These are phyloP conservation scores for Chenopodium berlandieri DNA, from an alignment of 148 eudicot species.

Conservation along the genomic window DNA sequence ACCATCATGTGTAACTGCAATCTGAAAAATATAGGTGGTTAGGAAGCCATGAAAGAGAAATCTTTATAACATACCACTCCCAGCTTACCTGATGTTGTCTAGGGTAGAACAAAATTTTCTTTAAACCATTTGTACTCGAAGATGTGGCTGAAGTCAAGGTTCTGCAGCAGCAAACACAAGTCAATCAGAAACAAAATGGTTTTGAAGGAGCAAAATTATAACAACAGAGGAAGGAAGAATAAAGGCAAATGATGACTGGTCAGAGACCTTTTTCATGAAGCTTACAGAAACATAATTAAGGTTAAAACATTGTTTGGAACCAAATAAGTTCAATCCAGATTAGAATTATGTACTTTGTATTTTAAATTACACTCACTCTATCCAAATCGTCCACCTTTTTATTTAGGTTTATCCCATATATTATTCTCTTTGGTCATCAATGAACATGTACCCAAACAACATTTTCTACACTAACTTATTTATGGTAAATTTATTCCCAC, in stretches of 20 bases:
- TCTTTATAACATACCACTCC: conserved; percentile 4
- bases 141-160: conserved; percentile 21
- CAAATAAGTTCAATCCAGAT: background rate
- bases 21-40: conserved; percentile 40
- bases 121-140: conserved; percentile 46
- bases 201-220: conserved; percentile 5
- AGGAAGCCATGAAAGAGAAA: conserved; percentile 16
- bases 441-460: background rate
- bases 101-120: conserved; percentile 79
- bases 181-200: conserved; percentile 9
- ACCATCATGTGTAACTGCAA: conserved; percentile 60
- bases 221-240: background rate
- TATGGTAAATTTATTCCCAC: background rate
- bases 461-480: background rate
- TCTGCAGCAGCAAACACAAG: conserved; percentile 23
- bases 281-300: background rate
- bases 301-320: background rate
- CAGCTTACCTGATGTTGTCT: conserved; percentile 66
- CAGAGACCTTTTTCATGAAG: background rate
- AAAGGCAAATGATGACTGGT: background rate
- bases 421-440: background rate
- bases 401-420: background rate
- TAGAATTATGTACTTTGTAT: background rate
- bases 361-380: background rate
- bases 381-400: background rate